Evolutionary conservation across 768 basidiomycete genomes (phyloP), one percentile per base, ranked within the genome.

Genomic region (Boletales sp.): DNA sequence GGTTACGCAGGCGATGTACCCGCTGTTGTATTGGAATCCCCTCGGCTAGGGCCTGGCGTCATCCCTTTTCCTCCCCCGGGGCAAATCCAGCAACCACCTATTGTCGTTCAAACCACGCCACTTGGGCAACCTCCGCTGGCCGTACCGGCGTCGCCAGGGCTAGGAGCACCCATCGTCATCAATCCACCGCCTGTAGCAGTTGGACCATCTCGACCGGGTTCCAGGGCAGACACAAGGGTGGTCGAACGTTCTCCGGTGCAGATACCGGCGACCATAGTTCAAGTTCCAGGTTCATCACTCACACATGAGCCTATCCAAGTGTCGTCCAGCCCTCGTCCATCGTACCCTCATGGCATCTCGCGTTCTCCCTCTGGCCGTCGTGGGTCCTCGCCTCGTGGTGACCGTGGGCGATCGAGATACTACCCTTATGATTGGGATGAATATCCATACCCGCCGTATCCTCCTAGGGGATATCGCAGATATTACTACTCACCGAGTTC

Each of bases 301-400:
- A n/a, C 45, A 21, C 47, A 46, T 12, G 54, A 44, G 2, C 51
- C 17, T 52, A 30, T 52, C 30, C 57, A 13, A 25, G 58, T 54
- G 41, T 59, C 64, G 14, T 72, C 61, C 37, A 55, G 62, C 38
- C 60, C 63, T 41, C 60, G 59, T 21, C 62, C 54, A 18, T 6
- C 5, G 25, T 28, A 63, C 56, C 44, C 58, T 54, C 12, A 49
- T 46, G 17, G 49, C 41, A 6, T 49, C 40, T 53, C 57, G 28
- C 44, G 41, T 9, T 19, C 52, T 14, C 53, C 39, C 42, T 44
- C 31, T 13, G 48, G 48, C 48, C 52, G 56, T 44, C 48, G 52
- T 33, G 61, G 60, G 18, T 62, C 67, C 48, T n/a, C n/a, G n/a
- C n/a, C n/a, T n/a, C 62, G 60, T 21, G 21, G 4, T 21, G 21